A percentile compares a stretch with the other conserved stretches of the same genome.
Conservation (phyloP, 2,329 filamentous ascomycete species). For the Diplodia seriata region DNA sequence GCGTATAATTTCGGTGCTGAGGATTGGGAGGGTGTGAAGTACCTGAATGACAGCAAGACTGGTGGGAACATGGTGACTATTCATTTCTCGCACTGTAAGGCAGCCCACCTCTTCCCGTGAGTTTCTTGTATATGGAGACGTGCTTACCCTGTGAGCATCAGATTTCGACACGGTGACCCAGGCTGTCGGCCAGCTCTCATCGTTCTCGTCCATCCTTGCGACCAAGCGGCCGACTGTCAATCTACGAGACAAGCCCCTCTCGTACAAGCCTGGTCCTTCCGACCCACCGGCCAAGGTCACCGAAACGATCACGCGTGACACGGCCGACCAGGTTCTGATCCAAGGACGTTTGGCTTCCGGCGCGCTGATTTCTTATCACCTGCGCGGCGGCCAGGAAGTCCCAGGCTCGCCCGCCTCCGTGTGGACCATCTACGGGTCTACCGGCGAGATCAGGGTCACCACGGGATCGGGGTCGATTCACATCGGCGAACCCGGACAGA, state of each 20-base stretch:
- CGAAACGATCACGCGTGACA: slow-evolving; percentile 44
- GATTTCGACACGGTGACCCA: slow-evolving; percentile 54
- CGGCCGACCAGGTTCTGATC: slow-evolving; percentile 55
- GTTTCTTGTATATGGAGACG: neutral
- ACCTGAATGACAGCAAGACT: slow-evolving; percentile 58
- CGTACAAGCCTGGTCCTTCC: slow-evolving; percentile 40
- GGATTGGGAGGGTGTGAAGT: slow-evolving; percentile 46
- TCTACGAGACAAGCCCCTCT: slow-evolving; percentile 34
- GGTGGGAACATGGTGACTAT: slow-evolving; percentile 54
- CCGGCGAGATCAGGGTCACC: slow-evolving; percentile 51
- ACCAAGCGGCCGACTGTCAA: slow-evolving; percentile 53
- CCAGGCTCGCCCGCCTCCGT: slow-evolving; percentile 54
- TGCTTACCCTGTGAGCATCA: neutral
- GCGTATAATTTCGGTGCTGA: slow-evolving; percentile 39
- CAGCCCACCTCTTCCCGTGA: neutral
- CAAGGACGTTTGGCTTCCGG: slow-evolving; percentile 50
- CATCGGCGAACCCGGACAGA: slow-evolving; percentile 47
- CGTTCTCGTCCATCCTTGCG: slow-evolving; percentile 52
- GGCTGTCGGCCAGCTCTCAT: slow-evolving; percentile 55
- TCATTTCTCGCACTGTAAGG: slow-evolving; percentile 43
- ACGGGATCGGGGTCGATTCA: slow-evolving; percentile 44
- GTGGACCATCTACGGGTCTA: slow-evolving; percentile 60
- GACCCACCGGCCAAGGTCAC: slow-evolving; percentile 43
- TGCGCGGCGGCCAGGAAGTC: slow-evolving; percentile 59
- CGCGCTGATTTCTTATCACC: slow-evolving; percentile 55